Evolutionary conservation across 352 stramenopile genomes (phyloP), one percentile per base, ranked within the genome.

Genomic region (Thraustotheca clavata): DNA sequence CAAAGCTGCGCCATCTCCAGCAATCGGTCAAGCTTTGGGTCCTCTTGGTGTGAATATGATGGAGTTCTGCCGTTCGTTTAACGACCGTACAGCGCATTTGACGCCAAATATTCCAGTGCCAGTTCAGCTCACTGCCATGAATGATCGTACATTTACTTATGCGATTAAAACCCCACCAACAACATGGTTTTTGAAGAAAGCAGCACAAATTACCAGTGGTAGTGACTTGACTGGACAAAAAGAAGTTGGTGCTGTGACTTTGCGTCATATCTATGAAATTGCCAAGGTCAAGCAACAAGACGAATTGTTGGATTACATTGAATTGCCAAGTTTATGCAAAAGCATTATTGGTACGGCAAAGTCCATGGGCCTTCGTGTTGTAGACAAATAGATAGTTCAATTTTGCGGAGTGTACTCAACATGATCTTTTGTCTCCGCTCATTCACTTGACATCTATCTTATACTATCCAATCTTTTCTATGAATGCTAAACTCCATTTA

Each of bases 1-100:
- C 69, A 92, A 94, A 73, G 87, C 87, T 47, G 87, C 76, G 72
- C 87, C 87, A 49, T 94, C 83, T 61, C 85, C 87, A 5, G 85
- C 85, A 46, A 96, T 96, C 72, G 87, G 87, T 66, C 83, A 96
- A 75, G 86, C 87, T 43, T 76, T 99, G 12, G 96, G 97, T 79
- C 97, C 96, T 38, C 79, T 99, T 4, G 97, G 96, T 67, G 93
- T 99, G 39, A 99, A 99, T 82, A 99, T 99, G 97, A 98, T 98
- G 77, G 94, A 99, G 76, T 99, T 99, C 77, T 99, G 96, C 86
- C 98, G 98, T 80, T 87, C 96, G 59, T 99, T 99, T 75, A 99
- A 99, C 73, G 96, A 98, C 18, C 84, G 84, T 66, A 98, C 96
- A 38, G 79, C 80, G 73, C 82, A 91, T 38, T 80, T 97, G 38